Evolutionary conservation across 1,284 basidiomycete genomes (phyloP).

Genomic region (Tilletia caries): DNA sequence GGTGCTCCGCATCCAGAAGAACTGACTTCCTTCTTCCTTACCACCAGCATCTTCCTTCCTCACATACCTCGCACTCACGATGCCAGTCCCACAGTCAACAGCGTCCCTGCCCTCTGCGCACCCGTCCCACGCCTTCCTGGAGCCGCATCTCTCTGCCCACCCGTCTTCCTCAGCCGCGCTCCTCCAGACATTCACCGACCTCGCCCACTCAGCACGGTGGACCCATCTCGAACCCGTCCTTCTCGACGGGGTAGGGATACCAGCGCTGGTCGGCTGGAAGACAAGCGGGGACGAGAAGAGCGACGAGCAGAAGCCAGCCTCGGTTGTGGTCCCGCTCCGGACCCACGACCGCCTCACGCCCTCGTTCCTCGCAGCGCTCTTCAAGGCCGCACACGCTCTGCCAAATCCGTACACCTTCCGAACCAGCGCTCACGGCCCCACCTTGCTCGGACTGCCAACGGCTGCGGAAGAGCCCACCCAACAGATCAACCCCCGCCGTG

Average conservation of each 20-base stretch:
- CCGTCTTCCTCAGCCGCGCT: slow-evolving; percentile 47
- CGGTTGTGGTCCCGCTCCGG: background rate
- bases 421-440: background rate
- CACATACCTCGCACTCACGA: too few relatives aligned
- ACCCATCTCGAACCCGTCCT: slow-evolving; percentile 27
- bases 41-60: background rate
- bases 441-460: background rate
- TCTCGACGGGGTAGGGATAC: slow-evolving; percentile 3
- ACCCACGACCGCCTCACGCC: background rate
- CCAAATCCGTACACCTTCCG: slow-evolving; percentile 2
- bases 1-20: too few relatives aligned
- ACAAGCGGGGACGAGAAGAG: background rate
- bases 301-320: background rate
- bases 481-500: background rate
- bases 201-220: slow-evolving; percentile 46
- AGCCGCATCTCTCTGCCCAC: slow-evolving; percentile 10
- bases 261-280: slow-evolving; percentile 6
- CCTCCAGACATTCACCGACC: slow-evolving; percentile 50
- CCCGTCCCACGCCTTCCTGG: background rate
- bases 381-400: background rate
- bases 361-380: background rate
- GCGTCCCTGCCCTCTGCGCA: background rate
- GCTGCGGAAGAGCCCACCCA: background rate
- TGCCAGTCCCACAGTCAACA: too few relatives aligned
- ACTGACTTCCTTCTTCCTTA: background rate